These are phyloP conservation scores for Scheffersomyces cryptocercus DNA, from an alignment of 1,139 yeast species.

Conservation along the genomic window DNA sequence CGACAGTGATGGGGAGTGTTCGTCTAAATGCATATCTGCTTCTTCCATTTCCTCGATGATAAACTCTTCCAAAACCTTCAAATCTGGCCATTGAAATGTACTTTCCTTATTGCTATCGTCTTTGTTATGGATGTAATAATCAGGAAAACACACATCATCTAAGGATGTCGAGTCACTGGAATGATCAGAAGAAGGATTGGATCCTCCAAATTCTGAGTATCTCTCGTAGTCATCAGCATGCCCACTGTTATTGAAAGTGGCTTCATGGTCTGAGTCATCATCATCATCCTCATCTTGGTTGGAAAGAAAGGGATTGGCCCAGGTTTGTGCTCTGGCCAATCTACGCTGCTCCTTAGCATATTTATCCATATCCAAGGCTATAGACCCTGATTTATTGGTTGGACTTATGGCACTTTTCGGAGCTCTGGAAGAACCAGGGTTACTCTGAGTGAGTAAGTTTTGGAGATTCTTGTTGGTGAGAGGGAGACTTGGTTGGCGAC, in stretches of 20 bases:
- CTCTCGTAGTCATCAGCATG: slow-evolving; percentile 19
- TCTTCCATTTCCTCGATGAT: slow-evolving; percentile 66
- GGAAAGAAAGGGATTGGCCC: slow-evolving; percentile 17
- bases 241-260: slow-evolving; percentile 5
- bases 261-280: neutral
- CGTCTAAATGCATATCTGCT: slow-evolving; percentile 22
- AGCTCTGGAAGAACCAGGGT: neutral
- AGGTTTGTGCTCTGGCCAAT: slow-evolving; percentile 16
- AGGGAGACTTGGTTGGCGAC: slow-evolving; percentile 22
- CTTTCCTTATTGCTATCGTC: slow-evolving; percentile 20
- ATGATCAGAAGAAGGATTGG: slow-evolving; percentile 74
- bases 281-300: slow-evolving; percentile 3
- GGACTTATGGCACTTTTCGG: slow-evolving; percentile 11
- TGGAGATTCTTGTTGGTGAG: slow-evolving; percentile 41
- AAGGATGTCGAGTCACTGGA: slow-evolving; percentile 71
- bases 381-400: slow-evolving; percentile 17
- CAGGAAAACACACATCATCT: slow-evolving; percentile 65
- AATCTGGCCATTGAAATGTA: slow-evolving; percentile 72
- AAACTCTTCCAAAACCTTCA: slow-evolving; percentile 71
- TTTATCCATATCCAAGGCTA: slow-evolving; percentile 42
- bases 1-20: slow-evolving; percentile 5
- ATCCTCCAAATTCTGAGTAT: slow-evolving; percentile 45
- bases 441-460: slow-evolving; percentile 17
- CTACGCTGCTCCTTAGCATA: slow-evolving; percentile 39
- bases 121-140: slow-evolving; percentile 35